These are phyloP conservation scores for Didymella sp. DNA, from an alignment of 2,329 filamentous ascomycete species.

Conservation along the genomic window DNA sequence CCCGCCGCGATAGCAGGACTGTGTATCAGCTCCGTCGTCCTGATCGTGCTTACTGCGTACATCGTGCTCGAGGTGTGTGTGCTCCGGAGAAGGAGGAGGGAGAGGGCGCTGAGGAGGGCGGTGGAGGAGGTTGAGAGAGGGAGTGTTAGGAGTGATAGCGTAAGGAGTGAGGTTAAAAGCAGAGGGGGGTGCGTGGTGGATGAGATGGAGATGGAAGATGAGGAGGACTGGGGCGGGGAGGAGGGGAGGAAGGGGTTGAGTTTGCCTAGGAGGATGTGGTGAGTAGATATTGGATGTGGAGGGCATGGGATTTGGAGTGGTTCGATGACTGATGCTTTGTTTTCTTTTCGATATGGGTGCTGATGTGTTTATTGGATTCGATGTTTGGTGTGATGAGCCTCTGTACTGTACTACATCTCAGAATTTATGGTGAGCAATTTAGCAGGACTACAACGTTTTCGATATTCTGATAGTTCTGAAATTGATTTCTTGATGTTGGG, in stretches of 20 bases:
- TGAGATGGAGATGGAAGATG: conserved; percentile 29
- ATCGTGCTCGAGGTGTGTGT: conserved; percentile 16
- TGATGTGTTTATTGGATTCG: not conserved
- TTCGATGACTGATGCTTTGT: not conserved
- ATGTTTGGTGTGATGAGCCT: no score
- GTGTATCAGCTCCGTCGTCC: not conserved
- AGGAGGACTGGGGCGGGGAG: conserved; percentile 20
- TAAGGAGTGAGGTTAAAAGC: conserved; percentile 3
- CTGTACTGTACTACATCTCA: no score
- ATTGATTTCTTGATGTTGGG: not conserved
- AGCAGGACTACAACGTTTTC: no score
- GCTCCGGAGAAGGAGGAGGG: conserved; percentile 26
- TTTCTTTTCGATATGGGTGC: not conserved
- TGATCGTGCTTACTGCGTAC: conserved; percentile 7
- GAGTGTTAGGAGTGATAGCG: conserved; percentile 6
- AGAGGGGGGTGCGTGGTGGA: conserved; percentile 39
- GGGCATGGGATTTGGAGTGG: no score
- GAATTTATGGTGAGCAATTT: no score
- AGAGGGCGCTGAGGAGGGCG: conserved; percentile 26
- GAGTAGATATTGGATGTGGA: no score
- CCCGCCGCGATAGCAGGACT: conserved; percentile 2
- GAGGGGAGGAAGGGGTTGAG: conserved; percentile 34
- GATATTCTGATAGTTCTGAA: no score
- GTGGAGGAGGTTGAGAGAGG: conserved; percentile 32
- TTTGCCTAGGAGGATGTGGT: conserved; percentile 27